These are phyloP conservation scores for Euphorbia schlechtendalii DNA, from an alignment of 441 rosid genomes.

Conservation along the genomic window DNA sequence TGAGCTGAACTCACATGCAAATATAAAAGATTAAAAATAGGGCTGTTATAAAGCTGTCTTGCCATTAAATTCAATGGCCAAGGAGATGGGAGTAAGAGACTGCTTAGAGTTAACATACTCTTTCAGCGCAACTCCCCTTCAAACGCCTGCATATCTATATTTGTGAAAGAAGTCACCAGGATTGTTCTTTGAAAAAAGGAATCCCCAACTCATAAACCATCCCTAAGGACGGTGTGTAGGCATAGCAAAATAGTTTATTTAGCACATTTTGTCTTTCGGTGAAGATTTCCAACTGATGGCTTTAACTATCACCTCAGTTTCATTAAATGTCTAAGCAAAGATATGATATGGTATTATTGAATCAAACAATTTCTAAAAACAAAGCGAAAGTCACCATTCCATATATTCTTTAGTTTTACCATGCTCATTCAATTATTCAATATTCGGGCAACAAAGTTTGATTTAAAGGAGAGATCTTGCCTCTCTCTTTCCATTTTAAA, in stretches of 20 bases:
- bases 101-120: background rate
- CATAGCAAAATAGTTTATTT: background rate
- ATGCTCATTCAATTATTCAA: background rate
- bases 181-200: background rate
- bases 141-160: no score
- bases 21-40: background rate
- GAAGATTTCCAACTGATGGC: background rate
- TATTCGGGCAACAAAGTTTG: background rate
- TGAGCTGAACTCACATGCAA: background rate
- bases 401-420: background rate
- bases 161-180: background rate
- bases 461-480: no score
- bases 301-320: background rate
- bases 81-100: background rate
- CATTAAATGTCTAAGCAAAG: background rate
- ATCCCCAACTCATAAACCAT: background rate
- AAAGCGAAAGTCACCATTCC: background rate
- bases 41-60: background rate
- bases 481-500: no score
- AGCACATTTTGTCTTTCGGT: background rate
- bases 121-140: background rate
- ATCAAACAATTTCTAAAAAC: background rate
- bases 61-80: background rate
- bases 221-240: background rate
- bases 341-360: background rate